Evolutionary conservation across 2,329 filamentous ascomycete species (phyloP).

Genomic region (Fusarium pseudograminearum): DNA sequence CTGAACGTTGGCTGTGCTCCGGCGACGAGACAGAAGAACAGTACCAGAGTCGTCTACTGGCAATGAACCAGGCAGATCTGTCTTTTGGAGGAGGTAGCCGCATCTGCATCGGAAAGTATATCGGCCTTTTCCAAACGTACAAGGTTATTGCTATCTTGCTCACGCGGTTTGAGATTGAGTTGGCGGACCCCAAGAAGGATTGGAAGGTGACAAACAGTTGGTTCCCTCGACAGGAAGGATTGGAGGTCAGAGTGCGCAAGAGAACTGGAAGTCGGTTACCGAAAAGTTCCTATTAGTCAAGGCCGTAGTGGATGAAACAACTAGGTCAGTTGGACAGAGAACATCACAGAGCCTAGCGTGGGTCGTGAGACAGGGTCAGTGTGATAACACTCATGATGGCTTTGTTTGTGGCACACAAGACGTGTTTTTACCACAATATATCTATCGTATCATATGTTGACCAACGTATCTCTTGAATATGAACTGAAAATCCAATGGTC

Average conservation of each 20-base stretch:
- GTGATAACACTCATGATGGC: no score
- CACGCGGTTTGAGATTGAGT: constrained; percentile 52
- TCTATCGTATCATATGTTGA: no score
- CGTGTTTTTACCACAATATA: no score
- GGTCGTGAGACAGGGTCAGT: no score
- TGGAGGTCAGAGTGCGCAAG: constrained; percentile 10
- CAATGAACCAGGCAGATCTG: constrained; percentile 54
- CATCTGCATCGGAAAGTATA: constrained; percentile 57
- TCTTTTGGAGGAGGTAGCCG: constrained; percentile 58
- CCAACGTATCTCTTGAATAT: no score
- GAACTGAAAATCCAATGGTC: no score
- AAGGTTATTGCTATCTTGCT: constrained; percentile 62
- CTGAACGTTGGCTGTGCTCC: constrained; percentile 53
- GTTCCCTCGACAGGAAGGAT: constrained; percentile 30
- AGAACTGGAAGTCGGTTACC: background rate
- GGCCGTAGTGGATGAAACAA: no score
- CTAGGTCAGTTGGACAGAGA: no score
- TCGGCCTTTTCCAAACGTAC: constrained; percentile 57
- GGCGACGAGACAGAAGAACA: constrained; percentile 37
- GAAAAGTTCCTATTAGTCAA: no score
- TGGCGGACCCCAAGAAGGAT: constrained; percentile 36
- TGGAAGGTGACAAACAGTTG: constrained; percentile 44
- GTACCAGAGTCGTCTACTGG: constrained; percentile 45
- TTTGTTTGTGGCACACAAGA: no score
- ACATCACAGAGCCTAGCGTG: no score